Conservation (phyloP, 345 rosid genomes). For the Psidium friedrichsthalianum region DNA sequence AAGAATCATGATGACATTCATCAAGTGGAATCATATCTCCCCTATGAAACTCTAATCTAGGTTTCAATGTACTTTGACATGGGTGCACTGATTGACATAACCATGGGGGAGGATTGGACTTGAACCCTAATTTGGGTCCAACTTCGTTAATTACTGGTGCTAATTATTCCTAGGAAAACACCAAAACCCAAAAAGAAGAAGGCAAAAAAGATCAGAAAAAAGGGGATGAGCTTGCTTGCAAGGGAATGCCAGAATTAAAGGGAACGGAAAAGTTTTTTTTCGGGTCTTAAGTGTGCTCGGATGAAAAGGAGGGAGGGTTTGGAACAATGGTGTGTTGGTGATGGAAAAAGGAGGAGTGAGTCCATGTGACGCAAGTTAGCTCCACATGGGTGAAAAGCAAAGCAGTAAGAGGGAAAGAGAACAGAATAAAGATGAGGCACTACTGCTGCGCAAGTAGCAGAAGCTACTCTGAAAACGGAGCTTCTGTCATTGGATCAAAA, state of each 20-base stretch:
- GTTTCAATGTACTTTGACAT: not conserved
- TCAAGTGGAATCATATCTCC: not conserved
- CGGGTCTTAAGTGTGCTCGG: not conserved
- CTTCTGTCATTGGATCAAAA: not conserved
- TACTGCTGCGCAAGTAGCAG: not conserved
- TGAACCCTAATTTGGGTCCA: not conserved
- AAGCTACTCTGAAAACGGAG: not conserved
- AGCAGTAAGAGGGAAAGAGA: not conserved
- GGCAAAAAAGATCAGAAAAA: not conserved
- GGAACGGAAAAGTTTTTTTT: not conserved
- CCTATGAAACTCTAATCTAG: not conserved
- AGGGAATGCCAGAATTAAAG: constrained; percentile 1
- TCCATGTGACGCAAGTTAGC: constrained; percentile 1
- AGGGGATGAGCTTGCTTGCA: not conserved
- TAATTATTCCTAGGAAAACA: not conserved
- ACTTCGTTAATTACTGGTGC: not conserved
- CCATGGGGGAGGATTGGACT: not conserved
- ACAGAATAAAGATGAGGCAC: not conserved
- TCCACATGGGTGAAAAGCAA: constrained; percentile 4
- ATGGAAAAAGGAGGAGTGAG: constrained; percentile 4
- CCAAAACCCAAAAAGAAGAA: not conserved
- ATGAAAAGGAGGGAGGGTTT: not conserved
- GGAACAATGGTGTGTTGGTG: not conserved
- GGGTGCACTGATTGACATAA: not conserved
- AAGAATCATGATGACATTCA: not conserved